Evolutionary conservation across 73 alveolate species (phyloP).

Genomic region (Paramecium octaurelia): DNA sequence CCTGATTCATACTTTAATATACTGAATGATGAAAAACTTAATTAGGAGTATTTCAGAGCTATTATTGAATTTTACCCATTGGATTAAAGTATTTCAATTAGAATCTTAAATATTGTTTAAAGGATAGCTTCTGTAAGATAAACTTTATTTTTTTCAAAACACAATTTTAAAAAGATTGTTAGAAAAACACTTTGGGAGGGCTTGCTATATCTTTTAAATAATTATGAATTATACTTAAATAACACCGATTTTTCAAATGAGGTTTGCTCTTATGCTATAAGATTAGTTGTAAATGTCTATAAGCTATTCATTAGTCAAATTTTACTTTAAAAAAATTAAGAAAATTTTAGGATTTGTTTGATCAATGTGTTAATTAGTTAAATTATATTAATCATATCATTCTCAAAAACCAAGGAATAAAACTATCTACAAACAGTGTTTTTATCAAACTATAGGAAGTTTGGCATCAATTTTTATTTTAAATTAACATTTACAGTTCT

Average conservation of each 20-base stretch:
- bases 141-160: not conserved
- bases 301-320: not conserved
- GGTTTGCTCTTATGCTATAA: not conserved
- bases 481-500: not conserved
- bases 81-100: not conserved
- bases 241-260: not conserved
- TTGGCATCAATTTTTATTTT: slow-evolving; percentile 11
- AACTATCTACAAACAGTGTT: not conserved
- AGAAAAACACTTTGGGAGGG: slow-evolving; percentile 40
- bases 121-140: not conserved
- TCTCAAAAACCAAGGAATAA: not conserved
- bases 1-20: not conserved
- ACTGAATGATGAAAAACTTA: not conserved
- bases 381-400: not conserved
- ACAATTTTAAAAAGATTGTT: not conserved
- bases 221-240: not conserved
- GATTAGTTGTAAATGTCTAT: not conserved
- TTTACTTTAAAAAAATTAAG: not conserved
- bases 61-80: not conserved
- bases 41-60: not conserved
- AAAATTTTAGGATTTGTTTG: slow-evolving; percentile 22
- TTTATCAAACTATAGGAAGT: not conserved
- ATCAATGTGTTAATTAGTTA: not conserved
- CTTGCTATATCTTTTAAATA: not conserved
- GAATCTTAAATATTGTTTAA: not conserved